phyloP scores from a whole-genome alignment of 176 grass and related monocot species.

The Eremochloa ophiuroides region DNA sequence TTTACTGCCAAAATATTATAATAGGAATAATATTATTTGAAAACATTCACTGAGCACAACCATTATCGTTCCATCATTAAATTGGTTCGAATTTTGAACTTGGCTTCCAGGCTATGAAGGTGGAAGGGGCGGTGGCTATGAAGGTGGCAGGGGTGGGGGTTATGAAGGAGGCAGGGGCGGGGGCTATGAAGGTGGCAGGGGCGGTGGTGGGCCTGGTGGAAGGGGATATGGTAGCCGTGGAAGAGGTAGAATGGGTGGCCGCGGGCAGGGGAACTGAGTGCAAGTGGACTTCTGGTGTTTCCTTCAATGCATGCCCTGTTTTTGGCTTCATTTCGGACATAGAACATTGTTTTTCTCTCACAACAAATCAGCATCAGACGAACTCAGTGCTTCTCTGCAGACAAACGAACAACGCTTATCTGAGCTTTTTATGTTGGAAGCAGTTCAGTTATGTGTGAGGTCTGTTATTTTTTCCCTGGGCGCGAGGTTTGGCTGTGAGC shows the following conservation, averaged over 20 bases:
- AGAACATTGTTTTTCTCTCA: no score
- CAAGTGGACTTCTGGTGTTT: conserved; percentile 27
- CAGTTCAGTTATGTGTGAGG: conserved; percentile 25
- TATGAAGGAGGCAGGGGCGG: no score
- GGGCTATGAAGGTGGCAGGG: background rate
- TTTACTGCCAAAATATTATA: background rate
- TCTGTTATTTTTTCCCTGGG: conserved; percentile 38
- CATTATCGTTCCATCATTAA: background rate
- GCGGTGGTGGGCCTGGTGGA: conserved; percentile 26
- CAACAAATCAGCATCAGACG: no score
- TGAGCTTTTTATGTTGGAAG: conserved; percentile 42
- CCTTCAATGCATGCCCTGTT: conserved; percentile 44
- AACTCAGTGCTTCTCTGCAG: no score
- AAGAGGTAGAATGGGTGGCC: conserved; percentile 50
- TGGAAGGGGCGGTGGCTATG: background rate
- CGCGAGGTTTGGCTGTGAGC: conserved; percentile 43
- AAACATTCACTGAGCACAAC: background rate
- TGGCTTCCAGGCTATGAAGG: background rate
- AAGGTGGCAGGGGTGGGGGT: background rate
- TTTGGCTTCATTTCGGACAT: no score
- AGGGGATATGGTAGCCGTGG: conserved; percentile 52
- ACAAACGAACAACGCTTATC: no score
- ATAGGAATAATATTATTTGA: background rate
- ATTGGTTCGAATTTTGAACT: background rate
- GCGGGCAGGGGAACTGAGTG: conserved; percentile 40